These are phyloP conservation scores for Hanseniaspora vineae DNA, from an alignment of 805 yeast species.

Conservation along the genomic window DNA sequence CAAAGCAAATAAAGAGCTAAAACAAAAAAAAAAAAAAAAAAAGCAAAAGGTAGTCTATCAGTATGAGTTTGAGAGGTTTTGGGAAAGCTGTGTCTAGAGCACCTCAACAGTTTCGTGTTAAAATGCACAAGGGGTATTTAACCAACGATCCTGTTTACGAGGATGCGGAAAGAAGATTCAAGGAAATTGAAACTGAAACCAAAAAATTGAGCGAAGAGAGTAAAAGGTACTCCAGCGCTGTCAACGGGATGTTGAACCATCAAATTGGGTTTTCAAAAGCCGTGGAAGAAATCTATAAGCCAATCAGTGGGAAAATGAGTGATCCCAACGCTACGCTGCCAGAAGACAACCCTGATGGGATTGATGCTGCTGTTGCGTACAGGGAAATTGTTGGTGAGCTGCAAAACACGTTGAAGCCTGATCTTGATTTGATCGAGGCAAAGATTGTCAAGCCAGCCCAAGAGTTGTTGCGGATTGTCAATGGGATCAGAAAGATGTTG, in stretches of 20 bases:
- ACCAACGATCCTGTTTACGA: slow-evolving; percentile 80
- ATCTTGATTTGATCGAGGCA: slow-evolving; percentile 79
- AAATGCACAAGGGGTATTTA: slow-evolving; percentile 72
- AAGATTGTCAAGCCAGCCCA: slow-evolving; percentile 87
- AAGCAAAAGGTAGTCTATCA: background rate
- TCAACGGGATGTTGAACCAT: slow-evolving; percentile 83
- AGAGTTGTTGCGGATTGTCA: slow-evolving; percentile 72
- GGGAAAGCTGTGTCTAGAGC: slow-evolving; percentile 73
- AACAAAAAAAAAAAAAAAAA: background rate
- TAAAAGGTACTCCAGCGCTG: slow-evolving; percentile 79
- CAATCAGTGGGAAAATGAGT: slow-evolving; percentile 81
- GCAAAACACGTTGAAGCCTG: slow-evolving; percentile 80
- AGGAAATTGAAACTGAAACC: slow-evolving; percentile 81
- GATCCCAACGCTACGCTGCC: slow-evolving; percentile 79
- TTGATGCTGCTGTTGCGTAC: slow-evolving; percentile 86
- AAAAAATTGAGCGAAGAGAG: slow-evolving; percentile 83
- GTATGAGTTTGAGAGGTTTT: slow-evolving; percentile 81
- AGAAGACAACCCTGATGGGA: slow-evolving; percentile 95
- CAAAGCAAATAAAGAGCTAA: background rate
- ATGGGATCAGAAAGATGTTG: slow-evolving; percentile 81
- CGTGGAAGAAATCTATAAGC: slow-evolving; percentile 91
- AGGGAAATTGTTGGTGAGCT: slow-evolving; percentile 77
- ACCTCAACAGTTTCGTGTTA: slow-evolving; percentile 84
- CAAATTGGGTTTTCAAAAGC: slow-evolving; percentile 94
- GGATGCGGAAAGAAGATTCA: slow-evolving; percentile 94